These are phyloP conservation scores for Antrodiella citrinella DNA, from an alignment of 768 basidiomycete species.

Conservation along the genomic window DNA sequence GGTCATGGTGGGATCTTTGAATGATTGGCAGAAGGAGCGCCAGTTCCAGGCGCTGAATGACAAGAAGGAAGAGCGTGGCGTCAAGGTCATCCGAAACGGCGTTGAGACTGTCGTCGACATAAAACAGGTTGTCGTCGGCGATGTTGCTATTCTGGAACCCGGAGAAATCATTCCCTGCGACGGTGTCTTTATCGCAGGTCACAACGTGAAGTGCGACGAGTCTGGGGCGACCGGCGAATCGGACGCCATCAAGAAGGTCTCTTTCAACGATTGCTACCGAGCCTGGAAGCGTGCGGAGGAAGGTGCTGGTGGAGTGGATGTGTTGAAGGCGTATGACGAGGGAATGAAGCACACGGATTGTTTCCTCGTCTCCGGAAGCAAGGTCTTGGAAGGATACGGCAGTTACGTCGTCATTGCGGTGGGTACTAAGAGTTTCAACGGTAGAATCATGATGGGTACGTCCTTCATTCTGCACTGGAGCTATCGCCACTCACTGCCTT, in stretches of 20 bases:
- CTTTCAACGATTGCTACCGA: constrained; percentile 67
- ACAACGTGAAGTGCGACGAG: constrained; percentile 94
- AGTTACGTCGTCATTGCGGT: constrained; percentile 89
- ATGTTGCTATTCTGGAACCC: constrained; percentile 85
- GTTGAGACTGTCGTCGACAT: constrained; percentile 21
- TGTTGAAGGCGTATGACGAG: constrained; percentile 18
- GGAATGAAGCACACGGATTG: constrained; percentile 62
- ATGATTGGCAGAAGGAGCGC: constrained; percentile 98
- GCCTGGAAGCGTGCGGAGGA: constrained; percentile 21
- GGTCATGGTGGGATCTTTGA: constrained; percentile 88
- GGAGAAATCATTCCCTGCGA: constrained; percentile 96
- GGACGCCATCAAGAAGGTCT: constrained; percentile 84
- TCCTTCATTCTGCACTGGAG: constrained; percentile 13
- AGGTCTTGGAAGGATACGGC: constrained; percentile 92
- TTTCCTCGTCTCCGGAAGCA: constrained; percentile 86
- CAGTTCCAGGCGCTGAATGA: constrained; percentile 91
- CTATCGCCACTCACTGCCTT: neutral
- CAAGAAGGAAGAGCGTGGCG: constrained; percentile 88
- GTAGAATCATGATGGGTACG: constrained; percentile 95
- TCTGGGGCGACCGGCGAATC: constrained; percentile 95
- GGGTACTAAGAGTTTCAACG: constrained; percentile 90
- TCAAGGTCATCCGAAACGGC: constrained; percentile 50
- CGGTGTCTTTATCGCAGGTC: constrained; percentile 86
- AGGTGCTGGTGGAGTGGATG: constrained; percentile 20
- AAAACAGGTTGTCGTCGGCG: constrained; percentile 89